These are phyloP conservation scores for Strobilomyces echinocephalus DNA, from an alignment of 768 basidiomycete species.

Conservation along the genomic window DNA sequence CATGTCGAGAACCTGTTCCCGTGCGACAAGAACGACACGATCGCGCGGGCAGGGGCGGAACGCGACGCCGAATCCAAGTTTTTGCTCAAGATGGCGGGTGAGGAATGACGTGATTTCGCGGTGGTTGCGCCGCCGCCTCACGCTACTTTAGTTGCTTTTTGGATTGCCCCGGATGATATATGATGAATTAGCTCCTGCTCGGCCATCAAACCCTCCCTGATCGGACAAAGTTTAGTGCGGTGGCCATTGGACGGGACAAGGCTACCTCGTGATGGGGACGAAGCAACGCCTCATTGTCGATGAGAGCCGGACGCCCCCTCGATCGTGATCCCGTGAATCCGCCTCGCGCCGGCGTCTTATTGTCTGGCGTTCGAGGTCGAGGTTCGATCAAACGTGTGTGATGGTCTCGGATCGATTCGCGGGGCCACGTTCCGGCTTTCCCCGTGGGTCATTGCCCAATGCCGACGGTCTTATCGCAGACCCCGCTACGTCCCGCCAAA, in stretches of 20 bases:
- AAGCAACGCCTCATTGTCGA: too few species aligned
- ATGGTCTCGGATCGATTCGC: neutral
- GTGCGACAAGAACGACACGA: constrained; percentile 26
- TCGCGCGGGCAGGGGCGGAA: constrained; percentile 26
- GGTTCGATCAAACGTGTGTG: neutral
- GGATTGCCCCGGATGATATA: too few species aligned
- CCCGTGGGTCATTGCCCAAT: neutral
- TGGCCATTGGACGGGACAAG: too few species aligned
- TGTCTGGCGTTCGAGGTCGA: neutral
- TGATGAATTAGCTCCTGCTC: too few species aligned
- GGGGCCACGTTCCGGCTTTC: neutral
- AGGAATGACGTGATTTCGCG: constrained; percentile 11
- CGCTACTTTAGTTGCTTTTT: neutral
- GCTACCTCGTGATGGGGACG: too few species aligned
- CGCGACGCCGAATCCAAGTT: constrained; percentile 19
- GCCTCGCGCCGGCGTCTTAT: neutral
- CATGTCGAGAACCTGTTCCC: constrained; percentile 27
- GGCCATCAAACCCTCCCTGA: too few species aligned
- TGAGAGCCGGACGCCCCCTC: neutral
- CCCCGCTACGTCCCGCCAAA: neutral
- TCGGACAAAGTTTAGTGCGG: too few species aligned
- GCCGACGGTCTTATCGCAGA: too few species aligned
- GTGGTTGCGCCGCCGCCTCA: neutral
- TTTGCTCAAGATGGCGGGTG: constrained; percentile 21
- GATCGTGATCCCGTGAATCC: constrained; percentile 9